Base-by-base conservation (phyloP, 2,329 filamentous ascomycete species). In the Trichoderma sp. region DNA sequence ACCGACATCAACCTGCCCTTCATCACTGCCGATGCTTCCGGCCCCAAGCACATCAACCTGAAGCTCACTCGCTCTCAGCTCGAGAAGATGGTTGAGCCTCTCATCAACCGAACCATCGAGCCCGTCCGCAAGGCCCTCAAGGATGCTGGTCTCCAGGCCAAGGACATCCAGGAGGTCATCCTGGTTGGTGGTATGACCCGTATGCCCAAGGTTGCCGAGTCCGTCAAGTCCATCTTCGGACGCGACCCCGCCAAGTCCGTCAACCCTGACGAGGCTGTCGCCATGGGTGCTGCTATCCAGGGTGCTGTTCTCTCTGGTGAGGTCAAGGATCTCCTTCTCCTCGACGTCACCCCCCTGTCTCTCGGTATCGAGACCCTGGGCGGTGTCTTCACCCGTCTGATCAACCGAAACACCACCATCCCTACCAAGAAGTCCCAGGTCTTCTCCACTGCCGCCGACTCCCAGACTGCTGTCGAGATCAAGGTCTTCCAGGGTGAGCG, bases 401-500 rank as follows among this genome's bases (percentile, higher is more conserved):
- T 98, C 88, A 97, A 97, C 91, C 93, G 95, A 79, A 98, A 98
- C 90, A 98, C 95, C 80, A 98, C 95, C 76, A 98, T 98, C 81
- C 95, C 95, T 71, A 98, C 95, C 86, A 98, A 98, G 92, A 98
- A 98, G 88, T 98, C 95, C 13, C 94, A 98, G 87, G 91, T 95
- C 81, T 98, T 98, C 91, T 98, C 95, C 71, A 98, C 95, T 66
- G 95, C 95, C 69, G 95, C 95, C 77, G 95, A 98, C 83, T 97
- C 97, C 93, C 95, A 98, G 88, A 97, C 93, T 74, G 95, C 95
- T 77, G 95, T 98, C 80, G 95, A 98, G 88, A 98, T 98, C 88
- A 98, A 98, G 93, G 95, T 98, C 75, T 98, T 91, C 92, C 95
- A 98, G 91, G 95, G 95, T 88, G 95, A 98, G 90, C 95, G 95